phyloP scores from a whole-genome alignment of 805 yeast species.

The Scheffersomyces spartinae region DNA sequence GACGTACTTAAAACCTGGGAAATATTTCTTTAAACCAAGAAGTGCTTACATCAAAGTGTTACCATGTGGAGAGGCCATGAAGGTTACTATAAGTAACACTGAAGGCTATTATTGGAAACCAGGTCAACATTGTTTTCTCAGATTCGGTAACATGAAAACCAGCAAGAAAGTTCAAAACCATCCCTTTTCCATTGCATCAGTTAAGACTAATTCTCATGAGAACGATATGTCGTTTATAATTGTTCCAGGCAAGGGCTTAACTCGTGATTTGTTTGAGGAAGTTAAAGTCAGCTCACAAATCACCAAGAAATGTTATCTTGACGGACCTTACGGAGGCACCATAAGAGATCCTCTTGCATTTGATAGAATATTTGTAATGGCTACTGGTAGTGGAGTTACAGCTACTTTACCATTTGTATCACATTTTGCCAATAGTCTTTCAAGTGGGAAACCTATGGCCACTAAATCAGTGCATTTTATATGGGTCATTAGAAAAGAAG shows the following conservation, averaged over 20 bases:
- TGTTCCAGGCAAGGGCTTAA: constrained; percentile 36
- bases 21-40: constrained; percentile 26
- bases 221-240: constrained; percentile 32
- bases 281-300: background rate
- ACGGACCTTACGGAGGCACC: constrained; percentile 51
- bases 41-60: constrained; percentile 18
- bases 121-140: constrained; percentile 44
- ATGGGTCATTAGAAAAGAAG: constrained; percentile 30
- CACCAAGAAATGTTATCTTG: constrained; percentile 25
- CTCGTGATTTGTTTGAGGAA: constrained; percentile 19
- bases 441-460: constrained; percentile 4
- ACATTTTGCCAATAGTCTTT: constrained; percentile 10
- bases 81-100: constrained; percentile 22
- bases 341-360: constrained; percentile 34
- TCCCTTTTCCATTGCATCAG: constrained; percentile 41
- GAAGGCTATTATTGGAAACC: constrained; percentile 34
- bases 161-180: constrained; percentile 46
- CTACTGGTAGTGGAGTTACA: constrained; percentile 44
- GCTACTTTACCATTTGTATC: constrained; percentile 35
- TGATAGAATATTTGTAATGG: constrained; percentile 28
- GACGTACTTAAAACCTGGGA: constrained; percentile 34
- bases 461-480: constrained; percentile 23
- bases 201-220: constrained; percentile 7
- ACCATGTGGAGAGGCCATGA: constrained; percentile 14
- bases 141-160: constrained; percentile 32